These are phyloP conservation scores for Fusarium sp. DNA, from an alignment of 2,329 filamentous ascomycete genomes.

Conservation along the genomic window DNA sequence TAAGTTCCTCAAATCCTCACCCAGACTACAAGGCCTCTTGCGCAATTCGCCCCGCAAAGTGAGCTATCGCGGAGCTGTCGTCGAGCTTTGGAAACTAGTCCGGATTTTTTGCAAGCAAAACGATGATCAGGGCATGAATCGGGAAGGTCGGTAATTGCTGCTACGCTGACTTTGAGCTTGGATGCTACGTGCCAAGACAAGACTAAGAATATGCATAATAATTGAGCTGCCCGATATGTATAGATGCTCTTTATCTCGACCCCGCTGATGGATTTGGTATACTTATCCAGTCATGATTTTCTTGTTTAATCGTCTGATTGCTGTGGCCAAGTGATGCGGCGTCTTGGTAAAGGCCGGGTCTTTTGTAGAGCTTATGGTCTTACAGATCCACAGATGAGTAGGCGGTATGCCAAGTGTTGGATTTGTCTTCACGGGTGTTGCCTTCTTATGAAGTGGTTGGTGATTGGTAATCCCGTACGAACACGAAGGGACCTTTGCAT, in stretches of 20 bases:
- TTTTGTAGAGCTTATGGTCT: neutral
- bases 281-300: conserved; percentile 9
- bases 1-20: conserved; percentile 10
- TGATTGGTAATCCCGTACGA: neutral
- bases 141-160: conserved; percentile 35
- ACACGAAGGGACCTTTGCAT: neutral
- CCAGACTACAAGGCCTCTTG: conserved; percentile 15
- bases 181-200: conserved; percentile 43
- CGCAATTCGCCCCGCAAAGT: conserved; percentile 33
- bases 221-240: conserved; percentile 42
- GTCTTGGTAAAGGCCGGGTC: neutral
- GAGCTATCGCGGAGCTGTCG: conserved; percentile 31
- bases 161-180: conserved; percentile 22
- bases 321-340: neutral
- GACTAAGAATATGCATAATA: conserved; percentile 39
- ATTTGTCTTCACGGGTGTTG: neutral
- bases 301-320: neutral
- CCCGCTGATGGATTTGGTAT: neutral
- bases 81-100: conserved; percentile 36
- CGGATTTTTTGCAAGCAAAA: neutral
- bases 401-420: neutral
- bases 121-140: conserved; percentile 28
- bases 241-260: conserved; percentile 6
- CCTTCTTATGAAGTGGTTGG: neutral
- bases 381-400: neutral